Conservation (phyloP, 768 basidiomycete species). For the Lactifluus echinatus region DNA sequence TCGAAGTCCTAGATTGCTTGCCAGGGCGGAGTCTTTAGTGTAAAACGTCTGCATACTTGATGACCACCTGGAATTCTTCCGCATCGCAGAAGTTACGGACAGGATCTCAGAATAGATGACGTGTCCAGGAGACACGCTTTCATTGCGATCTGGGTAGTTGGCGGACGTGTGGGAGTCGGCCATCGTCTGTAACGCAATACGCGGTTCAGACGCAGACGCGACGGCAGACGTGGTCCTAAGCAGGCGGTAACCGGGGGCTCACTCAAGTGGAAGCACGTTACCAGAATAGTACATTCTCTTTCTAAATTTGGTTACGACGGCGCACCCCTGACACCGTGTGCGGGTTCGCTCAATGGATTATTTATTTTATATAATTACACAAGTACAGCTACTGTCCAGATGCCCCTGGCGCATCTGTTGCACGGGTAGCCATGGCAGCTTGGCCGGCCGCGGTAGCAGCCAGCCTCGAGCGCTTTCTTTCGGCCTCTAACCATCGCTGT, state of each 20-base stretch:
- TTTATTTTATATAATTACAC: slow-evolving; percentile 10
- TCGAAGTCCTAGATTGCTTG: slow-evolving; percentile 66
- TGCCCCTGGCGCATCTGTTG: slow-evolving; percentile 31
- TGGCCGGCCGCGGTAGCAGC: slow-evolving; percentile 90
- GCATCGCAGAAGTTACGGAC: slow-evolving; percentile 88
- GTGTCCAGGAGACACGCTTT: slow-evolving; percentile 52
- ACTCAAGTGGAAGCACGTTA: not conserved
- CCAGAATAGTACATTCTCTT: slow-evolving; percentile 9
- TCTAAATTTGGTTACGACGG: not conserved
- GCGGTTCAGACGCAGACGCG: not conserved
- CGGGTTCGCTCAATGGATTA: too few relatives aligned
- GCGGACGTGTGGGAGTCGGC: not conserved
- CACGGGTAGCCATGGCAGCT: slow-evolving; percentile 73
- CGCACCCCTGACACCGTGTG: too few relatives aligned
- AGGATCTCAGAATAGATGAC: slow-evolving; percentile 86
- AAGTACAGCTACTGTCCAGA: slow-evolving; percentile 24
- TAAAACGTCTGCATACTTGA: slow-evolving; percentile 54
- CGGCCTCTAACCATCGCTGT: slow-evolving; percentile 59
- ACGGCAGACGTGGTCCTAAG: not conserved
- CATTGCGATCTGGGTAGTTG: not conserved
- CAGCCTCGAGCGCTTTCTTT: slow-evolving; percentile 82
- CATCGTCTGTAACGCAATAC: slow-evolving; percentile 3
- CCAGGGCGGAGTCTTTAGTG: slow-evolving; percentile 57
- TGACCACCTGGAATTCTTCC: slow-evolving; percentile 97
- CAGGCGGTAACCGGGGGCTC: not conserved